phyloP scores from a whole-genome alignment of 371 early-diverging fungal species.

The Lichtheimia hyalospora region DNA sequence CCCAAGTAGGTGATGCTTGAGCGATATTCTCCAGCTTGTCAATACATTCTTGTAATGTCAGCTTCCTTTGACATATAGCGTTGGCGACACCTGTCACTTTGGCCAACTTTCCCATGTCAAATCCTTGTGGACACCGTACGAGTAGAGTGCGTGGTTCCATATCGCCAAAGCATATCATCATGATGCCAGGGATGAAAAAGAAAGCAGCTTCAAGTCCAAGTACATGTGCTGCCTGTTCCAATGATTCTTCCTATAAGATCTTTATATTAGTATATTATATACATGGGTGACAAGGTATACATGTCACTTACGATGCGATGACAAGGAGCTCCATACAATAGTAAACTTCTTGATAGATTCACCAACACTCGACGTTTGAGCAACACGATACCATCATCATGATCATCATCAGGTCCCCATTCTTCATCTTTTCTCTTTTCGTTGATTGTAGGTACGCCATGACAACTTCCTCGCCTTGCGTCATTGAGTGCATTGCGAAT shows the following conservation, averaged over 20 bases:
- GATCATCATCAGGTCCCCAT: no score
- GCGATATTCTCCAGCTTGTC: conserved; percentile 38
- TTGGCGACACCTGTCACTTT: conserved; percentile 49
- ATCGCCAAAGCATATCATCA: conserved; percentile 64
- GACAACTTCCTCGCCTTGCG: background rate
- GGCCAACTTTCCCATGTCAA: conserved; percentile 65
- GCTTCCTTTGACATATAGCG: conserved; percentile 34
- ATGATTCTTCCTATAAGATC: conserved; percentile 44
- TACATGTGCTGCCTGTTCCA: conserved; percentile 48
- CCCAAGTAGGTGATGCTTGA: conserved; percentile 42
- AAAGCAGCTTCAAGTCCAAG: conserved; percentile 54
- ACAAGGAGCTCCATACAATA: conserved; percentile 73
- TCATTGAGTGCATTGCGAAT: background rate
- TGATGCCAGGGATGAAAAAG: conserved; percentile 60
- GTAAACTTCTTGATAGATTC: conserved; percentile 62
- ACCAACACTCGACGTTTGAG: conserved; percentile 62
- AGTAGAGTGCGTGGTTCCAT: conserved; percentile 61
- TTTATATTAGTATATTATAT: no score
- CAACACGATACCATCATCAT: background rate
- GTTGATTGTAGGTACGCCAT: background rate
- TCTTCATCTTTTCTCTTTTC: background rate
- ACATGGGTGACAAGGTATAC: no score
- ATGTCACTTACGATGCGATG: conserved; percentile 59
- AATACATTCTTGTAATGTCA: conserved; percentile 49
- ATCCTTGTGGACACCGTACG: conserved; percentile 49